Evolutionary conservation across 1,284 basidiomycete genomes (phyloP), one percentile per base, ranked within the genome.

Genomic region (Coriolopsis trogii): DNA sequence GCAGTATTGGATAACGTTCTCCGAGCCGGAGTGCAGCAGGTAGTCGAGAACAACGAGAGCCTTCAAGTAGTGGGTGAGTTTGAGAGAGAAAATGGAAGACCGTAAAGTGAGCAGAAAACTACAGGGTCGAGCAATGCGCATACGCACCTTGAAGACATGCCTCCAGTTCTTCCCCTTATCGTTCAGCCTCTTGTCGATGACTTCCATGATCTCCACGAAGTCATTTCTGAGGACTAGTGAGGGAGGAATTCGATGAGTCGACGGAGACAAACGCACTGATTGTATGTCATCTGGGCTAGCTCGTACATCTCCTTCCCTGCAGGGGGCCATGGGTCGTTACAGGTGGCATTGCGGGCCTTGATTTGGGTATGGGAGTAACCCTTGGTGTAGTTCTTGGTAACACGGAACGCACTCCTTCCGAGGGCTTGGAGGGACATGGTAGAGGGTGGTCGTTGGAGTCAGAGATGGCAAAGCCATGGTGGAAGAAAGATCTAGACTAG

Each of bases 81-180:
- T 15, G 23, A 10, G 39, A n/a, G 18, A 29, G 26, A 30, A 9
- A 13, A 18, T 4, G 25, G 3, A 12, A 25, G 10, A 24, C 13
- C 6, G 16, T 5, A 4, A 42, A n/a, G 18, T 38, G 31, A 15
- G 26, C 38, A 20, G 24, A 28, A 34, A 20, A 28, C 25, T 26
- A 6, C 15, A 34, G 25, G 29, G 7, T 18, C n/a, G 5, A 45
- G 26, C 18, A 13, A 38, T n/a, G 7, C n/a, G 15, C 34, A 41
- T 13, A 33, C 73, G 55, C 60, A 88, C 92, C 82, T 99, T 99
- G 85, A 97, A 98, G 52, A 98, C 96, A 78, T 99, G 96, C 36
- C 95, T 81, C 97, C 96, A 99, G 67, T 98, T 96, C 83, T 98
- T 98, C 33, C 97, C 96, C 76, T 98, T 98, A 76, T 99, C 96